Percentiles rank a stretch among this genome's conserved stretches.
Conservation (phyloP, 176 grass and related monocot species). For the Paspalum notatum region DNA sequence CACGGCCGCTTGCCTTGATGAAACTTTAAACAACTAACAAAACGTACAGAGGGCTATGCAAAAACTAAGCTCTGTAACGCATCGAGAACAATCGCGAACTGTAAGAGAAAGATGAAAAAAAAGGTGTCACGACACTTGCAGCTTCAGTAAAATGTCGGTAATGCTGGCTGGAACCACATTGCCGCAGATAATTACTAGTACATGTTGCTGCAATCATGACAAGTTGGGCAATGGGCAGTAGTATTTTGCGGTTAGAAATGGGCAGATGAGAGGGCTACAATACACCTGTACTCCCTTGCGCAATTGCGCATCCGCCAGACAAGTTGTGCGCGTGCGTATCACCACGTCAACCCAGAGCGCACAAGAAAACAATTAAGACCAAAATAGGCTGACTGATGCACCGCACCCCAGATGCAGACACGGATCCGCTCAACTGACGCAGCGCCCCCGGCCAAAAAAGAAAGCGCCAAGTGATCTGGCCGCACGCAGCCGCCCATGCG, state of each 20-base stretch:
- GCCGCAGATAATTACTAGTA: background rate
- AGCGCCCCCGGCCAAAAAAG: background rate
- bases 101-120: background rate
- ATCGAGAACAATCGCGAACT: background rate
- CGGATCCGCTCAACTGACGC: conserved; percentile 10
- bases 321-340: conserved; percentile 23
- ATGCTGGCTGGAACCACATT: background rate
- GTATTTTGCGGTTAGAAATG: background rate
- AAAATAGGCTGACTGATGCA: background rate
- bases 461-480: conserved; percentile 27
- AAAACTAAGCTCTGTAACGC: background rate
- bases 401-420: conserved; percentile 20
- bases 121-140: background rate
- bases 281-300: background rate
- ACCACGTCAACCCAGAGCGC: conserved; percentile 1
- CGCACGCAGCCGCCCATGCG: conserved; percentile 26
- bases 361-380: background rate
- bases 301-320: conserved; percentile 21
- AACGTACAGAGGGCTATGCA: background rate
- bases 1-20: conserved; percentile 43
- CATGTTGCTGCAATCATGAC: background rate
- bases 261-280: background rate
- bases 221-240: background rate
- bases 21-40: conserved; percentile 31
- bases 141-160: background rate